Conservation (phyloP, 345 rosid species). For the Eucalyptus lansdowneana region DNA sequence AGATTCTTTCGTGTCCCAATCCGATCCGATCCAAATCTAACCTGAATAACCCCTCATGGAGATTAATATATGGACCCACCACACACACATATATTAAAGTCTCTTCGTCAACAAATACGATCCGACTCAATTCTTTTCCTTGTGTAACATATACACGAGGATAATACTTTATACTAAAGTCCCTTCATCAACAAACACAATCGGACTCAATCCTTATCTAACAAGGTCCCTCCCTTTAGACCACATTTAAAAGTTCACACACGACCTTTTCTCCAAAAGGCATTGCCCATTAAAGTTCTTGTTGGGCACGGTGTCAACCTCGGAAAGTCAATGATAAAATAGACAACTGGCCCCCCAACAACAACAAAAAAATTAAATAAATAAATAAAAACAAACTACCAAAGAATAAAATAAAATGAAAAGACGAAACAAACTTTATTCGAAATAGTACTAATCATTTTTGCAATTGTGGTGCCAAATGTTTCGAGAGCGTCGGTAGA, state of each 20-base stretch:
- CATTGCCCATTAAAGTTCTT: background rate
- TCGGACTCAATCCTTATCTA: background rate
- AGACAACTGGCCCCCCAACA: background rate
- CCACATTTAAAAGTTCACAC: background rate
- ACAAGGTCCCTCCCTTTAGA: background rate
- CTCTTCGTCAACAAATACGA: background rate
- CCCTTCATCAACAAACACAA: background rate
- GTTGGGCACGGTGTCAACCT: background rate
- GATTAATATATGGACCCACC: background rate
- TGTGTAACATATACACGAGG: no score
- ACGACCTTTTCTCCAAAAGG: background rate
- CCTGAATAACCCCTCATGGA: background rate
- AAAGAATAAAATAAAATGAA: background rate
- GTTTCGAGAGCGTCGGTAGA: background rate
- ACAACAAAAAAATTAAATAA: background rate
- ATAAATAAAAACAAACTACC: background rate
- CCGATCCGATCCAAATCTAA: background rate
- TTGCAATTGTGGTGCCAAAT: background rate
- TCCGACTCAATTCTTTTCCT: background rate
- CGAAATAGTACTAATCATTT: background rate
- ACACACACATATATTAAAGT: background rate
- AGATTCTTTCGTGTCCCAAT: background rate
- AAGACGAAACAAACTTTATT: no score
- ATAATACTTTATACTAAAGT: background rate
- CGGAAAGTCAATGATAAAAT: background rate